phyloP scores from a whole-genome alignment of 2,329 filamentous ascomycete species.

The Colletotrichum chrysophilum region DNA sequence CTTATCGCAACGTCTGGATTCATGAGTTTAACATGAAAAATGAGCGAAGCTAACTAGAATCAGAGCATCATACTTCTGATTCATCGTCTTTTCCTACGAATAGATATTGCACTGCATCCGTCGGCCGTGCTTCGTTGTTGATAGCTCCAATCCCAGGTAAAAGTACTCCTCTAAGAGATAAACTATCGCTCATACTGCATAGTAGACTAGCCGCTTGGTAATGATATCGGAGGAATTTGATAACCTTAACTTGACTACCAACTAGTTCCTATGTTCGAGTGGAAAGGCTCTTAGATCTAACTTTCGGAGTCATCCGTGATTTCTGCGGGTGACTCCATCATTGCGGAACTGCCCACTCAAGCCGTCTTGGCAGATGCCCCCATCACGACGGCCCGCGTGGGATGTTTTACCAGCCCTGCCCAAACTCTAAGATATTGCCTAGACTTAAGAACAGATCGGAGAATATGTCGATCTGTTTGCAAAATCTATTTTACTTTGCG shows the following conservation, averaged over 20 bases:
- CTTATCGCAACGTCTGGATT: too few species aligned
- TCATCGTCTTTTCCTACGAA: rapidly evolving
- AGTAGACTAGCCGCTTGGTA: background rate
- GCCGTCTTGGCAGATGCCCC: background rate
- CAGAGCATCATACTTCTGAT: rapidly evolving
- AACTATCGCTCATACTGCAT: background rate
- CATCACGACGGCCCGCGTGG: background rate
- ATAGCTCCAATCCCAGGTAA: background rate
- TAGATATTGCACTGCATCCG: rapidly evolving
- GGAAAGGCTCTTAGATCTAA: background rate
- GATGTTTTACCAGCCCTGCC: background rate
- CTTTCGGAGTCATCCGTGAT: background rate
- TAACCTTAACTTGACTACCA: background rate
- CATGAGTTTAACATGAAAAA: rapidly evolving
- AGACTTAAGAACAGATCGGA: background rate
- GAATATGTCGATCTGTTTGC: background rate
- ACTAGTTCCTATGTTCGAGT: background rate
- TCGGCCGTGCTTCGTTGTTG: background rate
- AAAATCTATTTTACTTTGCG: background rate
- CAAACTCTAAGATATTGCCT: background rate
- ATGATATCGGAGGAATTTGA: rapidly evolving
- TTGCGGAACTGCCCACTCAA: background rate
- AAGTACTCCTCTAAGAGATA: rapidly evolving
- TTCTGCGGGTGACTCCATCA: background rate
- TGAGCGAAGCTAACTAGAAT: too few species aligned